Evolutionary conservation across 257 asterid species (phyloP).

Genomic region (Solanum etuberosum): DNA sequence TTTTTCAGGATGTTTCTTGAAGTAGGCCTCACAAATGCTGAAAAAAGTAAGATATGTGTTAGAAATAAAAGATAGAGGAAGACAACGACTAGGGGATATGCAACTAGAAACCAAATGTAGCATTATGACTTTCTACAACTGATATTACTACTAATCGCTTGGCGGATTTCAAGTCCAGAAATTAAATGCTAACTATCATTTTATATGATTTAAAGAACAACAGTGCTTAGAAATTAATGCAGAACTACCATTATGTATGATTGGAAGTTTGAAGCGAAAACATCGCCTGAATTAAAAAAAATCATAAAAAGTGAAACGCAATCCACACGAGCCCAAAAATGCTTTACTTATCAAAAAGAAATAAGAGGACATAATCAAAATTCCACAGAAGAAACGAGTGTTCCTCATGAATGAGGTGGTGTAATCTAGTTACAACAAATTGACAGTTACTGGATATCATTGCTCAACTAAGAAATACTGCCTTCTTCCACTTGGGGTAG

Average conservation of each 20-base stretch:
- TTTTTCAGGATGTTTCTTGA: slow-evolving; percentile 81
- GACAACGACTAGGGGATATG: background rate
- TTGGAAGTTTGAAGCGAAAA: background rate
- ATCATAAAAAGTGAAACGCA: background rate
- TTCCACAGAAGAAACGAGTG: background rate
- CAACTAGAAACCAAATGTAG: background rate
- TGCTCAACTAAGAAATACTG: background rate
- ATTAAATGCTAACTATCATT: background rate
- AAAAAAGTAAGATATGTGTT: slow-evolving; percentile 7
- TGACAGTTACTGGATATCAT: background rate
- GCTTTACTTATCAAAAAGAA: background rate
- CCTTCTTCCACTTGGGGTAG: background rate
- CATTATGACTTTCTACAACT: background rate
- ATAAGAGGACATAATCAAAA: background rate
- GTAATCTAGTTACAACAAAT: background rate
- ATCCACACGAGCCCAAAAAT: background rate
- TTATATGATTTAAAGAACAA: background rate
- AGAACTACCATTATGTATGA: background rate
- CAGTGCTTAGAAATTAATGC: background rate
- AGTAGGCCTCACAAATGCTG: slow-evolving; percentile 96
- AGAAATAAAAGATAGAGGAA: background rate
- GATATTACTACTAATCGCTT: background rate
- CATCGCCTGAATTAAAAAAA: background rate
- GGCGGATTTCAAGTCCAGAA: background rate
- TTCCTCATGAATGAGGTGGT: background rate